phyloP scores from a whole-genome alignment of 129 eudicot genomes.

The Oenanthe sinensis region DNA sequence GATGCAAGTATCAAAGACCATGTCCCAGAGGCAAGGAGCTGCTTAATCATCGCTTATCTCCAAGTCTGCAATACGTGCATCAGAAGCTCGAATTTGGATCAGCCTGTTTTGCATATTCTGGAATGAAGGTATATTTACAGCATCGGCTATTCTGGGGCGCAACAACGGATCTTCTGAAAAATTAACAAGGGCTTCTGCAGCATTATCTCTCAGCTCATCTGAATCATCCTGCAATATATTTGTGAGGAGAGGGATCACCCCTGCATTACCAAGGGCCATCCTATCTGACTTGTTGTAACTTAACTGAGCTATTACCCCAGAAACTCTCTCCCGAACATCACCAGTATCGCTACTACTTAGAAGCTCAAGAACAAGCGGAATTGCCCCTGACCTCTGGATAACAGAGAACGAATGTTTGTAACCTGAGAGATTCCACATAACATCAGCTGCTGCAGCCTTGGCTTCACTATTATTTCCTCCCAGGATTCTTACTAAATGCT shows the following conservation, averaged over 20 bases:
- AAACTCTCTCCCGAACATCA: slow-evolving; percentile 40
- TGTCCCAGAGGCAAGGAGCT: slow-evolving; percentile 34
- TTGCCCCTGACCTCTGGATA: slow-evolving; percentile 35
- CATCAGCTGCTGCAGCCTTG: slow-evolving; percentile 57
- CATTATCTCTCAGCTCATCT: slow-evolving; percentile 45
- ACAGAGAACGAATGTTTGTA: slow-evolving; percentile 33
- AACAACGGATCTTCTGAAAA: slow-evolving; percentile 39
- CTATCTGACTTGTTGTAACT: slow-evolving; percentile 40
- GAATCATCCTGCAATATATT: slow-evolving; percentile 44
- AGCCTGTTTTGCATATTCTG: slow-evolving; percentile 39
- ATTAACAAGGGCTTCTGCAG: slow-evolving; percentile 54
- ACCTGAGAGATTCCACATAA: slow-evolving; percentile 49
- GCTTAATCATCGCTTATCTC: slow-evolving; percentile 30
- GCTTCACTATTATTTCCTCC: slow-evolving; percentile 37
- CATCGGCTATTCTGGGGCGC: slow-evolving; percentile 29
- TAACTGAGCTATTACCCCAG: slow-evolving; percentile 59
- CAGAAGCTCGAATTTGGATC: slow-evolving; percentile 31
- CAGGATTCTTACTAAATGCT: slow-evolving; percentile 46
- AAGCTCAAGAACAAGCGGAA: slow-evolving; percentile 45
- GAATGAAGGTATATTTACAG: slow-evolving; percentile 31
- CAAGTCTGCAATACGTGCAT: slow-evolving; percentile 28
- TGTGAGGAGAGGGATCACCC: slow-evolving; percentile 43
- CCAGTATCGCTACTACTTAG: slow-evolving; percentile 18
- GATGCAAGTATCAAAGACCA: slow-evolving; percentile 17
- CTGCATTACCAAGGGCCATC: slow-evolving; percentile 31